Base-by-base conservation (phyloP, 345 rosid genomes). In the Citrus maxima region DNA sequence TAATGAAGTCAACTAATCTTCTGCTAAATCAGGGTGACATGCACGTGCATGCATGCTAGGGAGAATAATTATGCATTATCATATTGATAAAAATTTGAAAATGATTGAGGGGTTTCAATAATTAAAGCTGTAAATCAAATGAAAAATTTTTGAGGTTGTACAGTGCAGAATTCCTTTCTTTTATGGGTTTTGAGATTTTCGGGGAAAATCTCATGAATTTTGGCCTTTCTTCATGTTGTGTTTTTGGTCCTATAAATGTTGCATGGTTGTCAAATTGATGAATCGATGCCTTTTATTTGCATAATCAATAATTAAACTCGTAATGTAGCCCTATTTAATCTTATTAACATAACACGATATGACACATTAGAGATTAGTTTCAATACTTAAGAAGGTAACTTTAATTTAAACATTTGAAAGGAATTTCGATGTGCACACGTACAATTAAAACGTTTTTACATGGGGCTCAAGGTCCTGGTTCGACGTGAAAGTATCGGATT, bases 41-140 rank as follows among this genome's bases (percentile, higher is more conserved):
- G 82, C 92, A 89, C 90, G 88, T 89, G 92, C 89, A 37, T 75
- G 81, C 89, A 82, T 88, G 86, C 90, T 77, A 3, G 67, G 16
- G 7, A 78, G 35, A 65, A n/a, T 64, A 25, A 56, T 64, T 24
- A 27, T 34, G 25, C 6, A 38, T 74, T 19, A 42, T 51, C 72
- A 19, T 35, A 22, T 67, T 67, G 34, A 49, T n/a, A 2, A 74
- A 74, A 30, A 0, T 0, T 32, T 32, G 22, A 32, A 34, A 32
- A 6, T 19, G 16, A 63, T 30, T 28, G 32, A 28, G 4, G 16
- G 32, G 16, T 30, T 28, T 54, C 58, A 18, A 18, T 30, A 30
- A 54, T 55, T 27, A 16, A 4, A 40, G 32, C n/a, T 34, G n/a
- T 46, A 21, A 32, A 18, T 7, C 34, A 9, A 73, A 7, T 0